These are phyloP conservation scores for Starmerella cellae DNA, from an alignment of 805 yeast species.

Conservation along the genomic window DNA sequence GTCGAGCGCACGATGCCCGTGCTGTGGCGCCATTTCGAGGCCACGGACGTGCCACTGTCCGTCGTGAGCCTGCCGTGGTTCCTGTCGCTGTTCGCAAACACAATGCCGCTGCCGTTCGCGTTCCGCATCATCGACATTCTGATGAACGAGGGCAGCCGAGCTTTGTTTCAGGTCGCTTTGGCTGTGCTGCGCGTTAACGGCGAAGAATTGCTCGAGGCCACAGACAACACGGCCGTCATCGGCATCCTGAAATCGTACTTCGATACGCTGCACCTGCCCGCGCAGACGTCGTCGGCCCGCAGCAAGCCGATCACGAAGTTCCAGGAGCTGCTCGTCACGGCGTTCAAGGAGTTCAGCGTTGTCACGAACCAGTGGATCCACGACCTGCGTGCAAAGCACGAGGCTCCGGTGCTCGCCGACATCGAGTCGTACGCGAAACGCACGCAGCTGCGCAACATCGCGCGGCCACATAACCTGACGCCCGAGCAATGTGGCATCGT, in stretches of 20 bases:
- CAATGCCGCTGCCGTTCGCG: conserved; percentile 91
- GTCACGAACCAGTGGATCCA: conserved; percentile 63
- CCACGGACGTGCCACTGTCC: conserved; percentile 76
- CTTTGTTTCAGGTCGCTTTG: conserved; percentile 81
- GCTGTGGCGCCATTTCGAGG: conserved; percentile 66
- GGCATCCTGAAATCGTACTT: conserved; percentile 76
- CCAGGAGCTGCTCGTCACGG: conserved; percentile 79
- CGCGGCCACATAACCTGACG: conserved; percentile 51
- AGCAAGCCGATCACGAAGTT: conserved; percentile 63
- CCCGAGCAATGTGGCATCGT: conserved; percentile 50
- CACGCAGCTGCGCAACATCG: conserved; percentile 77
- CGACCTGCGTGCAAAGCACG: conserved; percentile 54
- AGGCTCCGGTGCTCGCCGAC: conserved; percentile 67
- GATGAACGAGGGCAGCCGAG: conserved; percentile 77
- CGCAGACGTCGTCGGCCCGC: conserved; percentile 54
- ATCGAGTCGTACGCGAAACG: conserved; percentile 84
- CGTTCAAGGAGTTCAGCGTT: conserved; percentile 78
- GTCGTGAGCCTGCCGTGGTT: conserved; percentile 96
- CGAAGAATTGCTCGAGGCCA: conserved; percentile 60
- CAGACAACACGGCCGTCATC: conserved; percentile 87
- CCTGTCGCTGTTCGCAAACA: conserved; percentile 70
- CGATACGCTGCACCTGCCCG: conserved; percentile 53
- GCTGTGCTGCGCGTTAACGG: conserved; percentile 86
- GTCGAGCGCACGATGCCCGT: conserved; percentile 84
- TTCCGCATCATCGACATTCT: conserved; percentile 82